Conservation (phyloP, 1,284 basidiomycete genomes). For the Erythrobasidium hasegawianum region DNA sequence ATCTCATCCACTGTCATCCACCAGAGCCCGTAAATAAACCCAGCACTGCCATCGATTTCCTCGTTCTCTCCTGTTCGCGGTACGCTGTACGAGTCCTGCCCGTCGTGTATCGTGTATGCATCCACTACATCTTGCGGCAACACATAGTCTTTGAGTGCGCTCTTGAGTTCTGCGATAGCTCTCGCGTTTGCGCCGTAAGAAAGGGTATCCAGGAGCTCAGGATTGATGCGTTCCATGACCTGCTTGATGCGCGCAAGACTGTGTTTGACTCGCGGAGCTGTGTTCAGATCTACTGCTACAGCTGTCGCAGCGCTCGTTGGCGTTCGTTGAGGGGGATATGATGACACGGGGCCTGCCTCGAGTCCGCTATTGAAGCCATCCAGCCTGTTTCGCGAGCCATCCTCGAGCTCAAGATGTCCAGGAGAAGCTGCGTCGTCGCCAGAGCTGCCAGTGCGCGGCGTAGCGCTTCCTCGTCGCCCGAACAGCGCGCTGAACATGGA, state of each 20-base stretch:
- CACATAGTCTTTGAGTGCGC: constrained; percentile 38
- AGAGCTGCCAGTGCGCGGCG: too few species aligned
- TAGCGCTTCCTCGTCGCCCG: too few species aligned
- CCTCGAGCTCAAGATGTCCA: too few species aligned
- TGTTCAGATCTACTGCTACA: constrained; percentile 12
- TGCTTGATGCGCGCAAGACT: constrained; percentile 38
- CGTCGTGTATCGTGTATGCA: constrained; percentile 44
- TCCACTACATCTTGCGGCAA: constrained; percentile 44
- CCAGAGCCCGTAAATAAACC: constrained; percentile 46
- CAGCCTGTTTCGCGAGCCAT: too few species aligned
- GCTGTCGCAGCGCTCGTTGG: neutral
- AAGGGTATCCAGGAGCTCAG: constrained; percentile 42
- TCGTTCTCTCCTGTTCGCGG: constrained; percentile 33
- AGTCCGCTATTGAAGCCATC: too few species aligned
- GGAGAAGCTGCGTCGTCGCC: too few species aligned
- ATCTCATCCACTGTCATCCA: constrained; percentile 71
- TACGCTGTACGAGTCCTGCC: constrained; percentile 43
- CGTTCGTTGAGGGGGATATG: neutral
- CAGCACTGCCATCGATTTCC: constrained; percentile 30
- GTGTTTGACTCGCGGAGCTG: constrained; percentile 35
- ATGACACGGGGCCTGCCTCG: too few species aligned
- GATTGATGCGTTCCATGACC: constrained; percentile 37
- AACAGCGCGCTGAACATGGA: too few species aligned
- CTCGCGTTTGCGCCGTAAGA: constrained; percentile 32
- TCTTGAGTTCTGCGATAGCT: constrained; percentile 23